phyloP scores from a whole-genome alignment of 768 basidiomycete species.

The Suillus brevipes region DNA sequence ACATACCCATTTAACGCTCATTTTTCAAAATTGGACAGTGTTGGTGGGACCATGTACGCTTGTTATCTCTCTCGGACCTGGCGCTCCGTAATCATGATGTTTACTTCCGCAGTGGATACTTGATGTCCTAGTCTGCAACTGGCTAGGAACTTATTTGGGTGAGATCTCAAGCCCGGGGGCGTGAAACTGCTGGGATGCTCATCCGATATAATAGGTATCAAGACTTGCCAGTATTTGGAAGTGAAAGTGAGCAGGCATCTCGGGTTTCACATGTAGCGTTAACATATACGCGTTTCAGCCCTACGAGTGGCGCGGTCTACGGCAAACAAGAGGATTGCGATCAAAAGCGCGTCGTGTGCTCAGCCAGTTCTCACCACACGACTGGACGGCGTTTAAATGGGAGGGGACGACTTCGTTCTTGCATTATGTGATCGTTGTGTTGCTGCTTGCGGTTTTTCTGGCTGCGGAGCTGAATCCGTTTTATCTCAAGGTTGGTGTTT shows the following conservation, averaged over 20 bases:
- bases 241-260: slow-evolving; percentile 62
- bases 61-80: slow-evolving; percentile 9
- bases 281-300: slow-evolving; percentile 45
- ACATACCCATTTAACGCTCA: slow-evolving; percentile 21
- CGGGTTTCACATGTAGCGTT: too few species aligned
- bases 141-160: slow-evolving; percentile 85
- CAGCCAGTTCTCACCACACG: slow-evolving; percentile 83
- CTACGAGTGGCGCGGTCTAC: slow-evolving; percentile 83
- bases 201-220: slow-evolving; percentile 61
- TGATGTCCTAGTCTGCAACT: slow-evolving; percentile 85
- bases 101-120: slow-evolving; percentile 67
- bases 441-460: slow-evolving; percentile 75
- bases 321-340: slow-evolving; percentile 73
- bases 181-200: slow-evolving; percentile 13
- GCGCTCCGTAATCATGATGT: slow-evolving; percentile 16
- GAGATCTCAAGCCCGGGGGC: slow-evolving; percentile 7
- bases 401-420: slow-evolving; percentile 74
- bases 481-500: slow-evolving; percentile 89
- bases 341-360: slow-evolving; percentile 79
- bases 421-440: slow-evolving; percentile 73
- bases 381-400: slow-evolving; percentile 89
- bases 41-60: slow-evolving; percentile 89
- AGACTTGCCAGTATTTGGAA: slow-evolving; percentile 83
- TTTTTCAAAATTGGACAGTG: slow-evolving; percentile 51
- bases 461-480: slow-evolving; percentile 87